phyloP scores from a whole-genome alignment of 169 alveolate species.

The Plasmodium inui region DNA sequence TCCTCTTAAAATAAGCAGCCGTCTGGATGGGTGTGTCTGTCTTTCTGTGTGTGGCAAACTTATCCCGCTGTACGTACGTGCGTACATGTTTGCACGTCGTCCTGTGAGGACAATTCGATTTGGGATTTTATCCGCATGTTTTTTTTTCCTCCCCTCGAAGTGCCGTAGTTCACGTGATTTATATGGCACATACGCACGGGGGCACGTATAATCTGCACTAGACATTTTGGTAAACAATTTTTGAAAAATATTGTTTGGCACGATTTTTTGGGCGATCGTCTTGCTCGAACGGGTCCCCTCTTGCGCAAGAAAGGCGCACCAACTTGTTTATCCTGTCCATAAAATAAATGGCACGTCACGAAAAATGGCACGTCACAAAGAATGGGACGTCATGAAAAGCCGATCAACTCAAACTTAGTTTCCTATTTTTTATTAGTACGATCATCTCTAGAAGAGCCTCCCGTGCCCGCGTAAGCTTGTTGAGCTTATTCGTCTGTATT shows the following conservation, averaged over 20 bases:
- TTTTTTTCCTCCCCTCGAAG: neutral
- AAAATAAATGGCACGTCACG: neutral
- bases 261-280: neutral
- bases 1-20: neutral
- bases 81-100: neutral
- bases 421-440: conserved; percentile 49
- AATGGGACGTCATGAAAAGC: neutral
- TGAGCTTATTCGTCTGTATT: conserved; percentile 51
- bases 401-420: conserved; percentile 3
- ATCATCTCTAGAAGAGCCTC: conserved; percentile 38
- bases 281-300: neutral
- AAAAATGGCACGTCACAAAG: neutral
- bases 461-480: conserved; percentile 34
- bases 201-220: neutral
- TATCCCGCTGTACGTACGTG: neutral
- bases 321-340: neutral
- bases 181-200: neutral
- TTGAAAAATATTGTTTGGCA: neutral
- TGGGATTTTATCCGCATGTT: neutral
- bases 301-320: neutral
- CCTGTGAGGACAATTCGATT: neutral
- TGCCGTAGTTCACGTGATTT: neutral
- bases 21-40: neutral
- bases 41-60: neutral
- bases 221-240: neutral